Base-by-base conservation (phyloP, 495 filamentous ascomycete species). In the Penicillium bialowiezense region DNA sequence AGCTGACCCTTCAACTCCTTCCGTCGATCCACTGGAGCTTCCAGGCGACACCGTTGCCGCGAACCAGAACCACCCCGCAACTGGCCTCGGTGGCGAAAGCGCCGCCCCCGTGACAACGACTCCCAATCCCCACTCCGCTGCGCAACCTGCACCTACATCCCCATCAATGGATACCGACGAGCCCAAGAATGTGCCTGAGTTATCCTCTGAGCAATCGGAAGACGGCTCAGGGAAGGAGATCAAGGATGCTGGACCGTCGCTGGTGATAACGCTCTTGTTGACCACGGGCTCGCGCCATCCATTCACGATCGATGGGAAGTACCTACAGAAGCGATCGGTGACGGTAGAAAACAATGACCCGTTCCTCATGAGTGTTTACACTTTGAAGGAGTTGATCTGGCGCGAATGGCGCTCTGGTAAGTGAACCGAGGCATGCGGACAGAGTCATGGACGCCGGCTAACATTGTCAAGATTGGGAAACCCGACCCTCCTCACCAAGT, bases 371-470 rank as follows among this genome's bases (percentile, higher is more conserved):
- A 93, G 86, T 57, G 83, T 95, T 12, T 96, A 96, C 60, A 92
- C 87, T 7, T 63, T 96, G 43, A 96, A 96, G 67, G 90, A 96
- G 62, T 69, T 96, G 65, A 95, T 96, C 52, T 80, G 90, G 76
- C 72, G 88, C 58, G 91, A 95, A 58, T 96, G 91, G 91, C 77
- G 88, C 55, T 82, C 84, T 55, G 81, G 81, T 84, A 67, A 65
- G 67, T 43, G 3, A 20, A 44, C 47, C 19, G 14, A 21, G 26
- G 24, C 26, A 18, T 28, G 12, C 14, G 33, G n/a, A n/a, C n/a
- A n/a, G 17, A 19, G 14, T 10, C 1, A 7, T 41, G 42, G 19
- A 8, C 23, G 8, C 23, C 23, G 8, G 23, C 23, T 26, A 15
- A 14, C 44, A 20, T 41, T 29, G n/a, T 45, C 8, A 26, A 83